Conservation (phyloP, 306 rosid species). For the Castanea mollissima region DNA sequence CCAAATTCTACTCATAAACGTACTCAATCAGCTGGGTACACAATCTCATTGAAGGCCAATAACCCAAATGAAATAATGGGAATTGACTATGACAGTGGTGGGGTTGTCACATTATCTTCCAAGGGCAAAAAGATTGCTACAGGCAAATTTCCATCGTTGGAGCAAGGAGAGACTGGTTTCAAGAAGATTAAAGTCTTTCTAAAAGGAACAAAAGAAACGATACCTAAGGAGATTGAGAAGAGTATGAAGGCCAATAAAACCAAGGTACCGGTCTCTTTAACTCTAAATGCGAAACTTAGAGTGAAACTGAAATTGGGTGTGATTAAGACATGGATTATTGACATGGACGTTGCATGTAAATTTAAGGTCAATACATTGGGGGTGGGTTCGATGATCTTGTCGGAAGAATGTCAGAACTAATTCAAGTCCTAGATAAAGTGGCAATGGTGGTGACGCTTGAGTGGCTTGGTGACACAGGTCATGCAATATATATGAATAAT, state of each 20-base stretch:
- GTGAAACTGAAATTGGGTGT: conserved; percentile 16
- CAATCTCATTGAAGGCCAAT: conserved; percentile 25
- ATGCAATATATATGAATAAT: not conserved
- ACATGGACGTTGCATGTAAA: conserved; percentile 32
- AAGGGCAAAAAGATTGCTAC: conserved; percentile 2
- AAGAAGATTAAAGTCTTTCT: conserved; percentile 14
- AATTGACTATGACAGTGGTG: not conserved
- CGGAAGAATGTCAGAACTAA: conserved; percentile 27
- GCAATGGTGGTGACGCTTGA: not conserved
- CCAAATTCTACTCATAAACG: not conserved
- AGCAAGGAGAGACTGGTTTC: not conserved
- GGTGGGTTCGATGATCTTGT: conserved; percentile 5
- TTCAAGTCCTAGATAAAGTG: conserved; percentile 3
- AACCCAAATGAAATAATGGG: conserved; percentile 33
- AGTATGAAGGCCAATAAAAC: conserved; percentile 3
- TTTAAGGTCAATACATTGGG: conserved; percentile 26
- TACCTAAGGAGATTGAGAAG: conserved; percentile 18
- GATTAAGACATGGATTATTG: conserved; percentile 27
- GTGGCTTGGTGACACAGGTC: not conserved
- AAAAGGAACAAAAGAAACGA: not conserved
- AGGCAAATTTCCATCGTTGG: conserved; percentile 34
- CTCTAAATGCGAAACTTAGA: conserved; percentile 29
- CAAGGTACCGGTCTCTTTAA: not conserved
- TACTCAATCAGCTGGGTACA: conserved; percentile 5
- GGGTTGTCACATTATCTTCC: conserved; percentile 1